Base-by-base conservation (phyloP, 176 grass and related monocot species). In the Carex littledalei region DNA sequence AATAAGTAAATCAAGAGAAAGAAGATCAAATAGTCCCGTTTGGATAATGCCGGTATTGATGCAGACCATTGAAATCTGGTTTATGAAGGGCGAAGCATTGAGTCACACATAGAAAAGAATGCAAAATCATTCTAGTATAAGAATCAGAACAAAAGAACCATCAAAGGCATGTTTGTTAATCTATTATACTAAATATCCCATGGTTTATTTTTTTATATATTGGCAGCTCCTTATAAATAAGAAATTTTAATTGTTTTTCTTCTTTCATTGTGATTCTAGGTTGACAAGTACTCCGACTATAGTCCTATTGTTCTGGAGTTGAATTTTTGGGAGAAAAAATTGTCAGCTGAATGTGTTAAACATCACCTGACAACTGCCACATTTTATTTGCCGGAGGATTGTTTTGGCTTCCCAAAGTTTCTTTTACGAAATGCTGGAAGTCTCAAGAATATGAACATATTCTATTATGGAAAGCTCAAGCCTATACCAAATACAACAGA, bases 311-410 rank as follows among this genome's bases (percentile, higher is more conserved):
- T 2, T 71, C 16, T 73, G 41, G 41, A 73, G 37, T 73, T 39
- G 37, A 39, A 39, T 39, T 39, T 39, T 39, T 39, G 37, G 37
- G 37, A 39, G 37, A 39, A 39, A 16, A 41, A 22, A 49, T 20
- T 8, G 39, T 41, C 69, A 22, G 41, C 41, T 10, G 69, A 73
- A 73, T 73, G 69, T 73, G 69, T 73, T 73, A 73, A 73, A 73
- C 39, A 73, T 73, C 69, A 73, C 17, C 69, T 47, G 18, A 49
- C 3, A 49, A 49, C 16, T 73, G 69, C 69, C 41, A 47, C 69
- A 73, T 73, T 73, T 73, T 47, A 73, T 47, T 21, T 21, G 20
- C 49, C 41, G 1, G 69, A 49, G 17, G 69, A 49, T 73, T 73
- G 41, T 73, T 52, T 22, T 22, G 10, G 9, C 3, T 74, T 74